Base-by-base conservation (phyloP, 148 eudicot genomes). In the Nyssa sinensis region DNA sequence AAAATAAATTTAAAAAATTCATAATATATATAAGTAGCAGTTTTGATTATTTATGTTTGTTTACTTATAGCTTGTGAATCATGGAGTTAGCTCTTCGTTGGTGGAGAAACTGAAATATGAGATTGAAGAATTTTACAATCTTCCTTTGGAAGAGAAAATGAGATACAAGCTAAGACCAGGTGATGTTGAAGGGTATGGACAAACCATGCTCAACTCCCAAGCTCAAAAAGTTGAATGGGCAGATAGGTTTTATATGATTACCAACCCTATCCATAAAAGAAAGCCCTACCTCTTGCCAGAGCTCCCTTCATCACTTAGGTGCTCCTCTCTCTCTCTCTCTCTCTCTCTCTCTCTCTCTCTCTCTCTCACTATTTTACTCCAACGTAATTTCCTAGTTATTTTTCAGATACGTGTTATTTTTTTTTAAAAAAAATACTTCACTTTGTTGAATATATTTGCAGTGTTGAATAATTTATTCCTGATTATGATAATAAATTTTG, bases 171-270 rank as follows among this genome's bases (percentile, higher is more conserved):
- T 49, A 13, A 37, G 12, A 23, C 55, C 66, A 27, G 82, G 82
- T 32, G 77, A 79, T 3, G 17, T 33, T 17, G 62, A 79, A 51
- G 77, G 81, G 12, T 79, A 67, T 62, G 81, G 81, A 14, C 81
- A 73, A 44, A 33, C 34, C 66, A 66, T 59, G 32, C 61, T 73
- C 24, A 10, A 29, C 39, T 23, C 69, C 7, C 47, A 51, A 32
- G 75, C 63, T 57, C 60, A 69, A 30, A 79, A 70, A 37, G 69
- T 79, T 23, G 77, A 78, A 14, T 78, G 77, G 81, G 77, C 73
- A 0, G 77, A 78, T 64, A 33, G 58, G 27, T 78, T 78, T 21
- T 78, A 66, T 49, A 72, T 78, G 73, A 29, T 73, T 28, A 74
- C 47, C 29, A 69, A 29, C 31, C 81, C 81, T 21, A 4, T 29